Evolutionary conservation across 495 filamentous ascomycete genomes (phyloP).

Genomic region (Daldinia bambusicola): DNA sequence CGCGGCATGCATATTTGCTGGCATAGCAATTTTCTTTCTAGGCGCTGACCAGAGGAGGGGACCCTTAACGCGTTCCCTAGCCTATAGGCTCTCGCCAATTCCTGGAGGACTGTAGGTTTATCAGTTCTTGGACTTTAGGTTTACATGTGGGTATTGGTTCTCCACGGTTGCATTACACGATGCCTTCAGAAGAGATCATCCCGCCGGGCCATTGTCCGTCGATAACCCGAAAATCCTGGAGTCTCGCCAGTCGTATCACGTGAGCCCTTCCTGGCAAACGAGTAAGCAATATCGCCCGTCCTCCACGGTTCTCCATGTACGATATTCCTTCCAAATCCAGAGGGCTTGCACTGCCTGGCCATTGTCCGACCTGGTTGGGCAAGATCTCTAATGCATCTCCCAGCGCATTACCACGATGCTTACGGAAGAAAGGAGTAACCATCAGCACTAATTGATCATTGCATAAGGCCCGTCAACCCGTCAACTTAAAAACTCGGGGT

Average conservation of each 20-base stretch:
- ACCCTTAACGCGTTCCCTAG: background rate
- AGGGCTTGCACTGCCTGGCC: background rate
- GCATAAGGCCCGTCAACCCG: background rate
- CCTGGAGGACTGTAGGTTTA: background rate
- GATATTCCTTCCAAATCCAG: background rate
- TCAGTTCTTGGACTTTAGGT: background rate
- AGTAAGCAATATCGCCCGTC: background rate
- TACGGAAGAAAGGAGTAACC: background rate
- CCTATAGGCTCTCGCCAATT: background rate
- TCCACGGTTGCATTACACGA: background rate
- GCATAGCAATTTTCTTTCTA: background rate
- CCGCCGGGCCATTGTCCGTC: background rate
- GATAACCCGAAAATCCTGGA: background rate
- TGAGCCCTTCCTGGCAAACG: background rate
- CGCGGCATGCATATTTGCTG: background rate
- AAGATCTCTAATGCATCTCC: background rate
- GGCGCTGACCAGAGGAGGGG: background rate
- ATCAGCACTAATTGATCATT: constrained; percentile 5
- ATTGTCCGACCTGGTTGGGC: background rate
- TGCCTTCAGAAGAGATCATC: background rate
- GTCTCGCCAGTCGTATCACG: background rate
- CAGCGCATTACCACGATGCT: background rate
- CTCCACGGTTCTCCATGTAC: background rate
- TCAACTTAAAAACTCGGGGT: background rate
- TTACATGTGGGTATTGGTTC: background rate